phyloP scores from a whole-genome alignment of 148 eudicot species.

The Chenopodium quinoa region DNA sequence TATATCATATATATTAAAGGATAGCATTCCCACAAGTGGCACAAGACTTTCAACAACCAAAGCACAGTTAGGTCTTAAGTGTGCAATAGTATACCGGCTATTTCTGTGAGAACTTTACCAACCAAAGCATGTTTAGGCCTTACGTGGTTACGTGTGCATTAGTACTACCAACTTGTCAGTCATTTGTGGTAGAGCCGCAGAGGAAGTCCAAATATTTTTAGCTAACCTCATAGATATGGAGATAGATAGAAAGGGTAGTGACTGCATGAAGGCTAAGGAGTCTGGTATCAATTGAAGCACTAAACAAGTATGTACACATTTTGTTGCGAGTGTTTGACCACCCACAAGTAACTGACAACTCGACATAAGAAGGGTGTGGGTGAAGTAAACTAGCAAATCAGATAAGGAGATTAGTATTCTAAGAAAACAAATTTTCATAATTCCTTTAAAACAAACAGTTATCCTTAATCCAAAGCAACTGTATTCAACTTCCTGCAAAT shows the following conservation, averaged over 20 bases:
- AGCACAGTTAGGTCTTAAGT: neutral
- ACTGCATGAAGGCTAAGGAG: neutral
- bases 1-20: no score
- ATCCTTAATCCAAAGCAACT: neutral
- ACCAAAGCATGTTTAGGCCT: neutral
- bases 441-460: neutral
- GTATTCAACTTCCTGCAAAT: neutral
- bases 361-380: neutral
- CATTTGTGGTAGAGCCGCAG: neutral
- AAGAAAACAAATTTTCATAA: neutral
- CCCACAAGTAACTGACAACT: neutral
- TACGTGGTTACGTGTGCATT: neutral
- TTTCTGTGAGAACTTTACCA: neutral
- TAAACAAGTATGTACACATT: neutral
- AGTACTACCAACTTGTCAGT: neutral
- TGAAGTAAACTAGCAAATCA: neutral
- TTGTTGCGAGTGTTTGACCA: neutral
- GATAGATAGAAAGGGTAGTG: neutral
- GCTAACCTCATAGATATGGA: neutral
- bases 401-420: neutral
- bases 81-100: neutral
- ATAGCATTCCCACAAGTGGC: neutral
- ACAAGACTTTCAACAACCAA: neutral
- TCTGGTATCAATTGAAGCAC: neutral
- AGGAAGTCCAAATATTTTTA: neutral